Conservation (phyloP, 208 protist species). For the Angomonas deanei region DNA sequence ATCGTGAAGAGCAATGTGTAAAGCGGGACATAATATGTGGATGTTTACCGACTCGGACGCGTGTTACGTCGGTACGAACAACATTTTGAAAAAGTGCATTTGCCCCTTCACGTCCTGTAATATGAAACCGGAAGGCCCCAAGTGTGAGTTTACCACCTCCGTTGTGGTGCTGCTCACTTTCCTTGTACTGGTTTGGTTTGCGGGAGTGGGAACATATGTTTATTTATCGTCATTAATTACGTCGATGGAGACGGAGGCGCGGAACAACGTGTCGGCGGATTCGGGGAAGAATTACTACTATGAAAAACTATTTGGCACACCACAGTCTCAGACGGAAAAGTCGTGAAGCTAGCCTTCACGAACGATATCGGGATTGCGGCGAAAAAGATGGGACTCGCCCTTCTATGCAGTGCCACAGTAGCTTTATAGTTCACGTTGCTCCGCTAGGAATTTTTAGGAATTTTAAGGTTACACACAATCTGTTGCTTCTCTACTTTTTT, state of each 20-base stretch:
- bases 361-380: no score
- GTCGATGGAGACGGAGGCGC: slow-evolving; percentile 32
- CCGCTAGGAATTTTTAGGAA: neutral
- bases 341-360: no score
- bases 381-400: no score
- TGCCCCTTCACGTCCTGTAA: slow-evolving; percentile 72
- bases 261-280: slow-evolving; percentile 16
- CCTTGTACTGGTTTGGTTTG: slow-evolving; percentile 55
- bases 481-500: neutral
- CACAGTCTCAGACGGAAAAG: neutral
- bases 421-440: no score
- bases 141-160: slow-evolving; percentile 51
- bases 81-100: slow-evolving; percentile 61
- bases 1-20: slow-evolving; percentile 18
- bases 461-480: neutral
- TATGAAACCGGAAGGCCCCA: slow-evolving; percentile 24
- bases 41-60: slow-evolving; percentile 75
- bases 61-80: slow-evolving; percentile 55
- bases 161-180: slow-evolving; percentile 53
- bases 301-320: slow-evolving; percentile 64
- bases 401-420: no score
- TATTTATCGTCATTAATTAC: slow-evolving; percentile 49
- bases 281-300: slow-evolving; percentile 62
- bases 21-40: slow-evolving; percentile 33
- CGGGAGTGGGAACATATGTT: slow-evolving; percentile 56